Conservation (phyloP, 2,329 filamentous ascomycete genomes). For the Exophiala alcalophila region DNA sequence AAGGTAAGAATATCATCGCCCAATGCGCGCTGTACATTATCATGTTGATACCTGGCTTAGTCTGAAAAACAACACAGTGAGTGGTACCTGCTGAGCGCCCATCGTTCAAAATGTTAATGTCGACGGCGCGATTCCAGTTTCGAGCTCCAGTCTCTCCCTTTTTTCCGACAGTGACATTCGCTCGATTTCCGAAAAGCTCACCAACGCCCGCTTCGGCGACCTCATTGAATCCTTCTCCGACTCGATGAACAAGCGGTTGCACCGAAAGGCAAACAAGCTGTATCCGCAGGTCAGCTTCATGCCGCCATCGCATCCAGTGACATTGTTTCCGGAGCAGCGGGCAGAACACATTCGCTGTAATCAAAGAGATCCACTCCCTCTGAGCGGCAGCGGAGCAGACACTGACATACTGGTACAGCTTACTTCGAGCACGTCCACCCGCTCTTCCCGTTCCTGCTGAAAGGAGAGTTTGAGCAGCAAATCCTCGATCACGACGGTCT, state of each 20-base stretch:
- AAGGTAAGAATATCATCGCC: constrained; percentile 2
- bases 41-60: constrained; percentile 8
- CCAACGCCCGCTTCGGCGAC: constrained; percentile 31
- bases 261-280: constrained; percentile 10
- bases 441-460: constrained; percentile 43
- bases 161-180: constrained; percentile 37
- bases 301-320: constrained; percentile 17
- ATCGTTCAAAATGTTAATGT: not conserved
- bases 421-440: constrained; percentile 44
- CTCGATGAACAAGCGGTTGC: constrained; percentile 25
- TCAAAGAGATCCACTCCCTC: not conserved
- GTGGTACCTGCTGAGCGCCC: too few species aligned
- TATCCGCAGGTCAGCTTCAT: constrained; percentile 21
- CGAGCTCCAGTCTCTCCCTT: constrained; percentile 37
- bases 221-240: constrained; percentile 29
- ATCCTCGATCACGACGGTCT: constrained; percentile 53
- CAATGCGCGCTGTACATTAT: not conserved
- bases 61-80: constrained; percentile 14
- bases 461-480: constrained; percentile 37
- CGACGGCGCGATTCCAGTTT: constrained; percentile 32
- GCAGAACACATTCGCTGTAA: constrained; percentile 14
- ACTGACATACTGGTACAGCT: constrained; percentile 24
- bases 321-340: constrained; percentile 19
- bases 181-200: constrained; percentile 32
- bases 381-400: not conserved